Percentiles rank a stretch among this genome's conserved stretches.
These are phyloP conservation scores for Calocybe cyanea DNA, from an alignment of 768 basidiomycete genomes.

Conservation along the genomic window DNA sequence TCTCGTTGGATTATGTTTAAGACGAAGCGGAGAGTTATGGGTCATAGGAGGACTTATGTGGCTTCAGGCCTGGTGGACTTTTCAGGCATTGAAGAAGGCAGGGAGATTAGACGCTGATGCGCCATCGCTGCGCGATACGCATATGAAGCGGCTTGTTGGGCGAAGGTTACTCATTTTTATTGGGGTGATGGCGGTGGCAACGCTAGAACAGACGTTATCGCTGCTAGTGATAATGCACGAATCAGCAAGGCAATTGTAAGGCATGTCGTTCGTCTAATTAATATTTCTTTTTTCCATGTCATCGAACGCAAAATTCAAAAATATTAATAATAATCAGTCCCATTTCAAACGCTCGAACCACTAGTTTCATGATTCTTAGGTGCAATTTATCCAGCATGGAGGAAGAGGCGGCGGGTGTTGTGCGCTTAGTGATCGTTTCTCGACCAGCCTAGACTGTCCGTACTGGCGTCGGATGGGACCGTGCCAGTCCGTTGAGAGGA, in stretches of 20 bases:
- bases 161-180: slow-evolving; percentile 60
- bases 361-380: slow-evolving; percentile 83
- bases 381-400: slow-evolving; percentile 86
- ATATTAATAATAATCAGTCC: no score
- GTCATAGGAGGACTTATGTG: slow-evolving; percentile 81
- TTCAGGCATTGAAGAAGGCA: slow-evolving; percentile 83
- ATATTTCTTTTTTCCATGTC: no score
- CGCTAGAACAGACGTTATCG: slow-evolving; percentile 17
- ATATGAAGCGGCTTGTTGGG: slow-evolving; percentile 86
- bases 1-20: slow-evolving; percentile 87
- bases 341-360: no score
- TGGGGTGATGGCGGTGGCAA: slow-evolving; percentile 22
- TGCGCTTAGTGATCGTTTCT: slow-evolving; percentile 80
- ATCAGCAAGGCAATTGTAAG: no score
- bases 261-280: no score
- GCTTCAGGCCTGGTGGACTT: slow-evolving; percentile 82
- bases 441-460: no score
- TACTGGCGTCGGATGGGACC: no score
- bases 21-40: slow-evolving; percentile 76
- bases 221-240: slow-evolving; percentile 6
- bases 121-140: slow-evolving; percentile 76
- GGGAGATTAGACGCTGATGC: slow-evolving; percentile 79
- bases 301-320: slow-evolving; percentile 66
- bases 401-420: slow-evolving; percentile 78
- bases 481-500: no score